Conservation (phyloP, 345 rosid genomes). For the Euphorbia lathyris region DNA sequence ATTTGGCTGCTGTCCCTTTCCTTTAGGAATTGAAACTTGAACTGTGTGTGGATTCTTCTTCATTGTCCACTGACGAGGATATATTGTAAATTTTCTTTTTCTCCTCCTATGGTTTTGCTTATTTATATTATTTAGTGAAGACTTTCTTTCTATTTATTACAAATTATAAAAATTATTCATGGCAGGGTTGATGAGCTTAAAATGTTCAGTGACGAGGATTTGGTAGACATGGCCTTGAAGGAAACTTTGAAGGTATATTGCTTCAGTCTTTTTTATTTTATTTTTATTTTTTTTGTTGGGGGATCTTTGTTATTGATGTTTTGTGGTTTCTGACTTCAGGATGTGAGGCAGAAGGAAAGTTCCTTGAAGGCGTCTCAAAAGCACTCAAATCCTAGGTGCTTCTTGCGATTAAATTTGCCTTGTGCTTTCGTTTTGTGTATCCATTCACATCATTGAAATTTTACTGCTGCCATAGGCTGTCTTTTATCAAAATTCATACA, state of each 20-base stretch:
- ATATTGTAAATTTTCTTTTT: conserved; percentile 35
- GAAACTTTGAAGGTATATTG: conserved; percentile 38
- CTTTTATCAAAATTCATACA: background rate
- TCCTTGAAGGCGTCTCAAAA: conserved; percentile 20
- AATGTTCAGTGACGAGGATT: conserved; percentile 45
- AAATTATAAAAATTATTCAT: background rate
- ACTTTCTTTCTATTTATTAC: background rate
- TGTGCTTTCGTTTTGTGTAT: background rate
- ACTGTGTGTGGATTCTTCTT: conserved; percentile 24
- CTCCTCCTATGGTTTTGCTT: background rate
- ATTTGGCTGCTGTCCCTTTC: background rate
- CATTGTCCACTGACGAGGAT: conserved; percentile 22
- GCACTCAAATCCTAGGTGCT: conserved; percentile 21
- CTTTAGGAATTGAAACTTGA: conserved; percentile 39
- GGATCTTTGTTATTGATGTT: background rate
- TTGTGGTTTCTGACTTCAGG: conserved; percentile 17
- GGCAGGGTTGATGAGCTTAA: conserved; percentile 55
- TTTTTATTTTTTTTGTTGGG: background rate
- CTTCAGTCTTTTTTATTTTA: background rate
- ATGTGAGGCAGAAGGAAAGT: conserved; percentile 19
- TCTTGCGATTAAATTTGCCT: background rate
- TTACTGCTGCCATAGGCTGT: background rate
- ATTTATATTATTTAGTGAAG: background rate
- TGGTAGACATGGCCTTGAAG: conserved; percentile 56
- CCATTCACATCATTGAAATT: background rate